phyloP scores from a whole-genome alignment of 2,329 filamentous ascomycete genomes.

The Penicillium sp. region DNA sequence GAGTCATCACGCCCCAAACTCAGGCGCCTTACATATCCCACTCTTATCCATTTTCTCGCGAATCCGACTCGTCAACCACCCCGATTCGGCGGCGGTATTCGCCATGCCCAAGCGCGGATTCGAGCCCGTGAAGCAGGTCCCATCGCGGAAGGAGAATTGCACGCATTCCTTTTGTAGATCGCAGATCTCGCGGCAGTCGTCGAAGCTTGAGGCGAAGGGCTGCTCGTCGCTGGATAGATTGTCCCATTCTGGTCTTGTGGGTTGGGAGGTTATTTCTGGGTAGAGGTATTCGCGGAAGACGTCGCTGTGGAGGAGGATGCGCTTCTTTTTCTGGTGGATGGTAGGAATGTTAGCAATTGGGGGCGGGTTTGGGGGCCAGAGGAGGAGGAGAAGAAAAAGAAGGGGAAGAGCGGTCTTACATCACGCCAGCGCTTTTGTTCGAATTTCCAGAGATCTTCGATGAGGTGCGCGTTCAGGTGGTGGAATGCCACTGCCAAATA shows the following conservation, averaged over 20 bases:
- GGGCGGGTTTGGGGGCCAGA: neutral
- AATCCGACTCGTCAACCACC: conserved; percentile 36
- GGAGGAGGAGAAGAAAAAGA: neutral
- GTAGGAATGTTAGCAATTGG: neutral
- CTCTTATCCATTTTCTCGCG: conserved; percentile 30
- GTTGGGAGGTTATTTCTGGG: conserved; percentile 32
- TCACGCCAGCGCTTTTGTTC: conserved; percentile 60
- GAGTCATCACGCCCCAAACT: conserved; percentile 25
- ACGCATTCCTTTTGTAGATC: conserved; percentile 27
- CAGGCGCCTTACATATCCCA: conserved; percentile 28
- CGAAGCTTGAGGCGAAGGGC: conserved; percentile 26
- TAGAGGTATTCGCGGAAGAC: conserved; percentile 41
- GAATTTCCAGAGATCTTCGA: conserved; percentile 48
- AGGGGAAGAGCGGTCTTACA: conserved; percentile 46
- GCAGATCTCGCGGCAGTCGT: conserved; percentile 36
- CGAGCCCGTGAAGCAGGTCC: conserved; percentile 32
- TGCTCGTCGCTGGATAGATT: conserved; percentile 38
- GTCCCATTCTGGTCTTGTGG: conserved; percentile 34
- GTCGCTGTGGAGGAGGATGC: conserved; percentile 38
- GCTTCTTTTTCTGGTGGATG: conserved; percentile 22
- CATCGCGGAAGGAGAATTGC: conserved; percentile 35
- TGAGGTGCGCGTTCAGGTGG: conserved; percentile 48
- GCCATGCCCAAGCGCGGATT: conserved; percentile 34
- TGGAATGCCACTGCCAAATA: conserved; percentile 54
- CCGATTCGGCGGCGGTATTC: conserved; percentile 27